A percentile compares a stretch with the other conserved stretches of the same genome.
Conservation (phyloP, 2,329 filamentous ascomycete genomes). For the Cercospora janseana region DNA sequence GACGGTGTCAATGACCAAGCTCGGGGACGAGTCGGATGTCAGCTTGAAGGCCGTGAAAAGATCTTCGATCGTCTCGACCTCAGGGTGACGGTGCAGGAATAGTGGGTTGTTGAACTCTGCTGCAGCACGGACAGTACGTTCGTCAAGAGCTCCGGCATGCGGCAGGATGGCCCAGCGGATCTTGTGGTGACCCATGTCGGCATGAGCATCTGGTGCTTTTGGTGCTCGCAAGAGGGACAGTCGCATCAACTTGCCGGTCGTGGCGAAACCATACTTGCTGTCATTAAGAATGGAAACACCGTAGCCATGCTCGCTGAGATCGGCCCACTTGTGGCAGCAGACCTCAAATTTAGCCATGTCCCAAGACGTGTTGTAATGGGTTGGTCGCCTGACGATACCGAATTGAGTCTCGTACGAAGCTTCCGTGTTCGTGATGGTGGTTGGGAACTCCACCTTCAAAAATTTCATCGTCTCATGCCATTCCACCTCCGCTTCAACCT, state of each 20-base stretch:
- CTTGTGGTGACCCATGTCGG: conserved; percentile 80
- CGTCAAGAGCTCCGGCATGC: conserved; percentile 69
- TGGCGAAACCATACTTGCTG: conserved; percentile 94
- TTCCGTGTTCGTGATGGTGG: conserved; percentile 85
- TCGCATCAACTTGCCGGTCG: conserved; percentile 83
- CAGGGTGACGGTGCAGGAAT: conserved; percentile 49
- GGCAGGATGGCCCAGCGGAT: conserved; percentile 91
- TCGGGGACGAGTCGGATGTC: conserved; percentile 35
- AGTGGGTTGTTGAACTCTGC: conserved; percentile 89
- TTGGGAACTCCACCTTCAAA: conserved; percentile 97
- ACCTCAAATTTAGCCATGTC: conserved; percentile 98
- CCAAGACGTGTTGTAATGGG: conserved; percentile 97
- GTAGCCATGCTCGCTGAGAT: conserved; percentile 82
- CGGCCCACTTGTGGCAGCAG: conserved; percentile 91
- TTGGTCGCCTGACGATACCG: conserved; percentile 82
- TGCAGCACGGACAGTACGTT: conserved; percentile 74
- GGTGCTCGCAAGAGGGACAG: conserved; percentile 80
- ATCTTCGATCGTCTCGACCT: conserved; percentile 29
- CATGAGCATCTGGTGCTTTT: conserved; percentile 89
- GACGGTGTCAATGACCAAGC: conserved; percentile 79
- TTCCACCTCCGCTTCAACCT: conserved; percentile 82
- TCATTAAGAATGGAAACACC: conserved; percentile 93
- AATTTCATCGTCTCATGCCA: conserved; percentile 98
- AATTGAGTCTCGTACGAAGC: conserved; percentile 95
- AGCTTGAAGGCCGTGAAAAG: conserved; percentile 62